These are phyloP conservation scores for Inonotus hispidus DNA, from an alignment of 1,284 basidiomycete genomes.

Conservation along the genomic window DNA sequence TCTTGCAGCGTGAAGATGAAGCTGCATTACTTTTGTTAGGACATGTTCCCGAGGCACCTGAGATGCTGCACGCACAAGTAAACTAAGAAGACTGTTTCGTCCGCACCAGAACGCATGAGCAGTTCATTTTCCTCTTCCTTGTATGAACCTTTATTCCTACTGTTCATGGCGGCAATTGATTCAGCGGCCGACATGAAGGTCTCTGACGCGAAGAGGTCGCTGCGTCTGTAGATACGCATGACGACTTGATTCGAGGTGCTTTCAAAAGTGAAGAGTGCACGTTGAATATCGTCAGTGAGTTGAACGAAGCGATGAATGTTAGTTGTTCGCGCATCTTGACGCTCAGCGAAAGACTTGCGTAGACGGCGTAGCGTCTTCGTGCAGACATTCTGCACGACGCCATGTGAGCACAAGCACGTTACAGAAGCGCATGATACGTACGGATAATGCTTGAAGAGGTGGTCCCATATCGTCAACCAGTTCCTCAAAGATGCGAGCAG, in stretches of 20 bases:
- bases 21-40: slow-evolving; percentile 38
- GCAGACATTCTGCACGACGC: slow-evolving; percentile 46
- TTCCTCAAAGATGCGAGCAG: slow-evolving; percentile 75
- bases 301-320: slow-evolving; percentile 50
- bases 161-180: neutral
- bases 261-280: slow-evolving; percentile 70
- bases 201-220: slow-evolving; percentile 36
- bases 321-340: slow-evolving; percentile 18
- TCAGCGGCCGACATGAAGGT: slow-evolving; percentile 1
- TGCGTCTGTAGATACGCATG: slow-evolving; percentile 64
- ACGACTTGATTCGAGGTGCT: slow-evolving; percentile 80
- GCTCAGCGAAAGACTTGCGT: slow-evolving; percentile 54
- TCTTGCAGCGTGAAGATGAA: slow-evolving; percentile 94
- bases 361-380: slow-evolving; percentile 54
- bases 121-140: slow-evolving; percentile 45
- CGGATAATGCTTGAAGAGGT: slow-evolving; percentile 72
- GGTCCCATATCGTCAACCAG: slow-evolving; percentile 80
- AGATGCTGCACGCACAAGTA: slow-evolving; percentile 67
- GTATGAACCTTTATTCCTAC: slow-evolving; percentile 31
- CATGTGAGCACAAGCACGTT: neutral
- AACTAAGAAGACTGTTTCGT: slow-evolving; percentile 69
- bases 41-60: neutral
- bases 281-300: slow-evolving; percentile 62
- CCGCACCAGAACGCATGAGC: slow-evolving; percentile 17
- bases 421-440: slow-evolving; percentile 33